These are phyloP conservation scores for Yarrowia sp. DNA, from an alignment of 805 yeast genomes.

Conservation along the genomic window DNA sequence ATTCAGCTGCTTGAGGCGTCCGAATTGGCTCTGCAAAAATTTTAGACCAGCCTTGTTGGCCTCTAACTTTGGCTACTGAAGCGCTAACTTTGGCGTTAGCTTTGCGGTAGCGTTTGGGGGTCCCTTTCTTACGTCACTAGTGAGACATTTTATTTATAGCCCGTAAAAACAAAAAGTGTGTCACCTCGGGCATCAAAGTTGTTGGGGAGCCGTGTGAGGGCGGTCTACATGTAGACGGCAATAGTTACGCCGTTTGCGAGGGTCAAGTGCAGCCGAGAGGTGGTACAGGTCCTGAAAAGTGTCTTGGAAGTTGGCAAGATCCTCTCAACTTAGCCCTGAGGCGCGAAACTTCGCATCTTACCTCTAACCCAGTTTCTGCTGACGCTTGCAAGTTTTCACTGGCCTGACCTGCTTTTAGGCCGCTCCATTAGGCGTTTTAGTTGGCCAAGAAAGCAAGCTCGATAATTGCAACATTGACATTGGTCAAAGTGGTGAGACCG, in stretches of 20 bases:
- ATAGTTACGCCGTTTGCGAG: too few relatives aligned
- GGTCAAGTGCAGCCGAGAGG: too few relatives aligned
- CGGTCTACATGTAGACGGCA: too few relatives aligned
- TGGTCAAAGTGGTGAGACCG: too few relatives aligned
- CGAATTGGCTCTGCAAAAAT: not conserved
- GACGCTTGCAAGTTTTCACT: not conserved
- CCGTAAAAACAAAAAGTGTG: not conserved
- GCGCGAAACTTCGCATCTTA: too few relatives aligned
- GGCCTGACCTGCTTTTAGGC: not conserved
- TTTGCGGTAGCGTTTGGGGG: not conserved
- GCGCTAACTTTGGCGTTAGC: not conserved
- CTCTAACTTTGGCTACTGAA: not conserved
- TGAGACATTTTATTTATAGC: constrained; percentile 2
- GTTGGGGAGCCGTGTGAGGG: too few relatives aligned
- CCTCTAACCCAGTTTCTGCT: not conserved
- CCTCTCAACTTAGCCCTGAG: constrained; percentile 1
- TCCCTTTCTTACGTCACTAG: not conserved
- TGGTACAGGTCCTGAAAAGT: too few relatives aligned
- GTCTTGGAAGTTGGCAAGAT: too few relatives aligned
- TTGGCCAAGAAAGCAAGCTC: not conserved
- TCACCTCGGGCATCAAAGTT: too few relatives aligned
- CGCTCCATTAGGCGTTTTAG: not conserved
- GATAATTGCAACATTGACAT: not conserved
- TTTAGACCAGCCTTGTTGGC: not conserved
- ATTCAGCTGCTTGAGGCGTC: too few relatives aligned